These are phyloP conservation scores for Zygoascus bituminiphila DNA, from an alignment of 805 yeast species.

Conservation along the genomic window DNA sequence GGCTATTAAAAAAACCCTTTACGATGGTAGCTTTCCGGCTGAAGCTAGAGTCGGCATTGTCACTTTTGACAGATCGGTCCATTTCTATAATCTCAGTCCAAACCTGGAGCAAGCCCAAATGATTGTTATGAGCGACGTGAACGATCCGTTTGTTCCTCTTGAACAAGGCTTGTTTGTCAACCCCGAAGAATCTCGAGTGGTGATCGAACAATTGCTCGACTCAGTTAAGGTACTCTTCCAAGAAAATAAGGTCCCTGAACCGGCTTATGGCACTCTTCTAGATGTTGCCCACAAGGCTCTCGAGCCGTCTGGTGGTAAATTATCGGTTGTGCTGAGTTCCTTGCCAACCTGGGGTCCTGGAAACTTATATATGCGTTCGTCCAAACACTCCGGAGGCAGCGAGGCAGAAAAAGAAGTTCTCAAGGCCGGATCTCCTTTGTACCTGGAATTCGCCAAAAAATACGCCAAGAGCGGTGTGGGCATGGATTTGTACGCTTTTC, in stretches of 20 bases:
- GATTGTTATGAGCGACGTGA: slow-evolving; percentile 58
- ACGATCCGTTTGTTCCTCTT: slow-evolving; percentile 78
- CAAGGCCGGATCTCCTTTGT: slow-evolving; percentile 54
- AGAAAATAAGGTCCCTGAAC: slow-evolving; percentile 42
- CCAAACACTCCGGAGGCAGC: slow-evolving; percentile 14
- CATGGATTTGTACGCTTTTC: slow-evolving; percentile 64
- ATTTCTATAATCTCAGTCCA: slow-evolving; percentile 61
- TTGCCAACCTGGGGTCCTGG: slow-evolving; percentile 84
- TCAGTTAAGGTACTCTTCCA: slow-evolving; percentile 43
- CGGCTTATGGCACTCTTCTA: slow-evolving; percentile 74
- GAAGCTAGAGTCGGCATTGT: slow-evolving; percentile 59
- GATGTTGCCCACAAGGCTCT: slow-evolving; percentile 58
- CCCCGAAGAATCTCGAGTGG: slow-evolving; percentile 54
- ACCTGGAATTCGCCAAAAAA: slow-evolving; percentile 49
- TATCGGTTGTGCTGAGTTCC: slow-evolving; percentile 55
- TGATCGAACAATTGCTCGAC: slow-evolving; percentile 60
- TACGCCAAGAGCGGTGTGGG: slow-evolving; percentile 56
- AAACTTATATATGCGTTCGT: slow-evolving; percentile 31
- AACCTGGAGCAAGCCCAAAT: slow-evolving; percentile 48
- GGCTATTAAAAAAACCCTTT: slow-evolving; percentile 54
- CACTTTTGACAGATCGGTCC: slow-evolving; percentile 64
- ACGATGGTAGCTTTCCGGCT: slow-evolving; percentile 32
- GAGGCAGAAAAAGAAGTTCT: slow-evolving; percentile 42
- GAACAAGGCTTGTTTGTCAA: slow-evolving; percentile 68
- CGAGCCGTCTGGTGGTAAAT: slow-evolving; percentile 63